Percentiles rank a stretch among this genome's conserved stretches.
These are phyloP conservation scores for Trichoderma erinaceum DNA, from an alignment of 495 filamentous ascomycete species.

Conservation along the genomic window DNA sequence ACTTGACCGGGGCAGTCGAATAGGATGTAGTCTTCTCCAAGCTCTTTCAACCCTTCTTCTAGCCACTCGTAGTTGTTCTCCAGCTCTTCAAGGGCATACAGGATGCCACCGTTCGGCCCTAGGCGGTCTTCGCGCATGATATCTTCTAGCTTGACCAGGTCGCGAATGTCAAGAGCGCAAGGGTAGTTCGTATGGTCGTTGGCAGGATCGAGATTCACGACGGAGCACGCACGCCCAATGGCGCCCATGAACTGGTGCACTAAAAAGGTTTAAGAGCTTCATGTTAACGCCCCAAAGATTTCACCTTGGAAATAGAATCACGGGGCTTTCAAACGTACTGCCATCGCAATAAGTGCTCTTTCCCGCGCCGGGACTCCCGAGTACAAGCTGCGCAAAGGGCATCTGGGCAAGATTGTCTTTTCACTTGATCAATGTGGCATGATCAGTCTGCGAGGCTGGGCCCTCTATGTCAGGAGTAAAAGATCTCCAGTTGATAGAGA, in stretches of 20 bases:
- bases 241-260: constrained; percentile 95
- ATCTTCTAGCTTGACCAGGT: constrained; percentile 82
- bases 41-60: constrained; percentile 64
- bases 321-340: constrained; percentile 42
- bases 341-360: constrained; percentile 98
- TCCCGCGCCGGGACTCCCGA: constrained; percentile 87
- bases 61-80: constrained; percentile 90
- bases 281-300: background rate
- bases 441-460: background rate
- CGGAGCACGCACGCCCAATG: constrained; percentile 87
- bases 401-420: constrained; percentile 22
- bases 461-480: background rate
- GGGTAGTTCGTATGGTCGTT: constrained; percentile 79
- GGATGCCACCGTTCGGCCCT: constrained; percentile 84
- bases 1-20: constrained; percentile 98
- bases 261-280: constrained; percentile 20
- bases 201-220: constrained; percentile 94
- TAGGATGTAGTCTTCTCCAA: constrained; percentile 85
- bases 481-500: background rate
- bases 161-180: constrained; percentile 84
- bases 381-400: constrained; percentile 67
- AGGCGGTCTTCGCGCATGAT: constrained; percentile 90
- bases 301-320: background rate
- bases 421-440: background rate
- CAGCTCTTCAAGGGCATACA: constrained; percentile 93